These are phyloP conservation scores for Plectranthus barbatus DNA, from an alignment of 257 asterid genomes.

Conservation along the genomic window DNA sequence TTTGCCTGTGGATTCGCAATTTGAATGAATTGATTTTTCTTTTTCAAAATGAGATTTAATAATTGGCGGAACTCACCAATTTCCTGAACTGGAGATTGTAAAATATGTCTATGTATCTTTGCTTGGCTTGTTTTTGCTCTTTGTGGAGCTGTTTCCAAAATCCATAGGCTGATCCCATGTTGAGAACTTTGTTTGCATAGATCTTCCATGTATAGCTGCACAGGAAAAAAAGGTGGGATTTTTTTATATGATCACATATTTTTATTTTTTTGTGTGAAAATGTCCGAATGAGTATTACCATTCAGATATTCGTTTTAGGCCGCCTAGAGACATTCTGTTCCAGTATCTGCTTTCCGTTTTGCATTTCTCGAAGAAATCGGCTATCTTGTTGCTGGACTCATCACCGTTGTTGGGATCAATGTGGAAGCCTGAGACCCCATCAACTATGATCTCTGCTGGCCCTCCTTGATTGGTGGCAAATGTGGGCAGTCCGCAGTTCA, in stretches of 20 bases:
- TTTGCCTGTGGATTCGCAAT: constrained; percentile 33
- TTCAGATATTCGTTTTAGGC: constrained; percentile 61
- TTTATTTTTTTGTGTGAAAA: neutral
- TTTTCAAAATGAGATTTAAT: neutral
- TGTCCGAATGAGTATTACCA: constrained; percentile 30
- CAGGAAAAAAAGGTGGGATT: neutral
- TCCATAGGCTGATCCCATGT: constrained; percentile 66
- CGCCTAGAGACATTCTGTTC: constrained; percentile 50
- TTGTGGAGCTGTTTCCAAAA: constrained; percentile 64
- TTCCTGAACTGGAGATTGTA: constrained; percentile 72
- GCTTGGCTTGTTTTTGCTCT: constrained; percentile 54
- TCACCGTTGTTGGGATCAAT: constrained; percentile 72
- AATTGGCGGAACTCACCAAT: constrained; percentile 28
- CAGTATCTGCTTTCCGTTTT: constrained; percentile 49
- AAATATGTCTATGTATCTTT: constrained; percentile 54
- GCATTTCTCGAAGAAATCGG: constrained; percentile 65
- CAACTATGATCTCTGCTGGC: constrained; percentile 77
- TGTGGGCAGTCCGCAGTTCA: constrained; percentile 86
- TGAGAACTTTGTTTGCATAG: constrained; percentile 67
- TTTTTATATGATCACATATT: neutral
- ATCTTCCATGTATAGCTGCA: constrained; percentile 89
- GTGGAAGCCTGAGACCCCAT: constrained; percentile 73
- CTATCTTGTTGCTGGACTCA: constrained; percentile 55
- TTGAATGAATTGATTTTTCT: neutral
- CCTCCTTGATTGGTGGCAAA: constrained; percentile 93